Evolutionary conservation across 495 filamentous ascomycete genomes (phyloP), one percentile per base, ranked within the genome.

Genomic region (Acidiella bohemica): DNA sequence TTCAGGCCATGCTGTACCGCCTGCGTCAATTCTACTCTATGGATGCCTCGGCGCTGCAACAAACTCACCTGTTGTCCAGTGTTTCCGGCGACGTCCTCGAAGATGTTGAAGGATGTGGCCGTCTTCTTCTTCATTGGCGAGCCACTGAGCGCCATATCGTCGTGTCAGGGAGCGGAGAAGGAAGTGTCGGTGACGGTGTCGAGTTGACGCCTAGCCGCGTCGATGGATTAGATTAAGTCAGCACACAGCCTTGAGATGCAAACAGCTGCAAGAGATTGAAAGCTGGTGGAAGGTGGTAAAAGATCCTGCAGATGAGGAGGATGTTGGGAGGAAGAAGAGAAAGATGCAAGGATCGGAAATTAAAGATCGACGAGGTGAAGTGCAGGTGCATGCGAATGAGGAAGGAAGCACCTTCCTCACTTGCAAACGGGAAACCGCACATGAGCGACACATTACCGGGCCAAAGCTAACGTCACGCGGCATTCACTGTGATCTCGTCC

Each of bases 41-140:
- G 22, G 11, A 11, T 28, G 30, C 22, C 11, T 9, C 32, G 29
- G 16, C 14, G 22, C 4, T 12, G 17, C 16, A 13, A 22, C 1
- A 19, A 20, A 39, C 46, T 26, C n/a, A 53, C 50, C 32, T 42
- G 25, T 18, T 26, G 11, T 19, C n/a, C n/a, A n/a, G 28, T 20
- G 11, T 46, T 17, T 19, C 13, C 31, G 18, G 13, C 25, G 1
- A 33, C 28, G 22, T 53, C 50, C 14, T 49, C 50, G 31, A 27
- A 47, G 37, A 53, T 41, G 17, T 34, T 32, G 43, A 51, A 51
- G 2, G 47, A 37, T 18, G 47, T 17, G 2, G 36, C 13, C 6
- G 24, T 12, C 39, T 13, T 24, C 34, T 40, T 45, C 46, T 45
- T 50, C 36, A 33, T 44, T 20, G 35, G 46, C 13, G 39, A 44